Base-by-base conservation (phyloP, 2,329 filamentous ascomycete species). In the Drechslerella coelobrocha region DNA sequence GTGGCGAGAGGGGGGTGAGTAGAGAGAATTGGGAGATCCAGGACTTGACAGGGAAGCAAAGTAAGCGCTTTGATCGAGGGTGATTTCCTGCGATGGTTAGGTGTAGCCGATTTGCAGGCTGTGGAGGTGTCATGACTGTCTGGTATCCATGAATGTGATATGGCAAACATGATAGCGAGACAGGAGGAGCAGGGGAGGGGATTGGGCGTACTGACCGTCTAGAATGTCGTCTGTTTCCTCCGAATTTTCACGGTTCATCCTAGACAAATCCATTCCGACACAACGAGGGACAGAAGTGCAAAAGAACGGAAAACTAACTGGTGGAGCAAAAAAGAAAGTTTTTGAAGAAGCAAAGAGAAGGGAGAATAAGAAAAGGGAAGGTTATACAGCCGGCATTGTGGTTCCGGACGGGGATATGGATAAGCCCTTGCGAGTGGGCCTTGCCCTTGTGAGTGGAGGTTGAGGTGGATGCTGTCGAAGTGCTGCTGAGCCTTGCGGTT, bases 21-120 rank as follows among this genome's bases (percentile, higher is more conserved):
- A 83, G 92, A 91, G 72, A 93, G 83, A 76, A 92, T 90, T n/a
- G 92, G 91, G 24, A 96, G 85, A 76, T 93, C 89, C 65, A 88
- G 81, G 65, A 87, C 86, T 88, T 76, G 66, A 48, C 3, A 34
- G 26, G 26, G 48, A n/a, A 37, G 21, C 23, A 37, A 63, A 54
- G 27, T 50, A 29, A 12, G 39, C 14, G 14, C 34, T n/a, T 12
- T 31, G 24, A 26, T 24, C 17, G 34, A 27, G 50, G 50, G 41
- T 52, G 43, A 51, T 56, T 56, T 50, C 50, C 37, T 41, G 55
- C 48, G 54, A 45, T 29, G 23, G 23, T 50, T 12, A 45, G 3
- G 37, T n/a, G 29, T 55, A 39, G 50, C 43, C 34, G 43, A 10
- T 48, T 23, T 41, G 24, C 12, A 10, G n/a, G 21, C 26, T 26